A percentile compares a stretch with the other conserved stretches of the same genome.
phyloP scores from a whole-genome alignment of 2,329 filamentous ascomycete species.

The Cordyceps pruinosa region DNA sequence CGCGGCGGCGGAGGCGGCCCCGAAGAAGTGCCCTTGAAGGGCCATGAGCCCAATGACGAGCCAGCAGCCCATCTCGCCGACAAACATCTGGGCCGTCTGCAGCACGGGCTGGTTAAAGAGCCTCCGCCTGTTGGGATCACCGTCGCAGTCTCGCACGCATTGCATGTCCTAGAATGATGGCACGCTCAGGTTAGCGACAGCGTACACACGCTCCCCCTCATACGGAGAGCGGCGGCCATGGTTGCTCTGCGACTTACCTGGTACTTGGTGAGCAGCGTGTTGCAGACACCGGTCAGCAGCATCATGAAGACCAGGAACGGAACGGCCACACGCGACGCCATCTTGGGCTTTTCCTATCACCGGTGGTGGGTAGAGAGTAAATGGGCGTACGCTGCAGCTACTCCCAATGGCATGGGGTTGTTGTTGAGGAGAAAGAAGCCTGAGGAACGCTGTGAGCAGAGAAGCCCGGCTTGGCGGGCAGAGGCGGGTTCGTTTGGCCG shows the following conservation, averaged over 20 bases:
- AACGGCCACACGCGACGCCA: constrained; percentile 66
- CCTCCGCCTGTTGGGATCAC: constrained; percentile 54
- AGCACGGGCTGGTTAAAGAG: constrained; percentile 93
- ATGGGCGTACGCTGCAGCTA: neutral
- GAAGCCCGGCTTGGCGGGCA: neutral
- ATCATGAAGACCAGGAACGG: constrained; percentile 92
- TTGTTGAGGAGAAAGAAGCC: neutral
- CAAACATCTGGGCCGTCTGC: constrained; percentile 96
- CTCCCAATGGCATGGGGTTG: neutral
- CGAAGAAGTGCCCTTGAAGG: constrained; percentile 54
- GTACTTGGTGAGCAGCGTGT: constrained; percentile 94
- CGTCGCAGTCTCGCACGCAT: constrained; percentile 84
- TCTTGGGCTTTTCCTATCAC: constrained; percentile 27
- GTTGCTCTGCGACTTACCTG: constrained; percentile 50
- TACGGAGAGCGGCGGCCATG: constrained; percentile 17
- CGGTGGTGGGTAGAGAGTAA: neutral
- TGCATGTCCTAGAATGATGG: constrained; percentile 70
- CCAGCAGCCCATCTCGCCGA: constrained; percentile 95
- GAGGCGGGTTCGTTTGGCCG: neutral
- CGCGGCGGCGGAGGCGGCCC: constrained; percentile 32
- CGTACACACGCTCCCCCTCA: neutral
- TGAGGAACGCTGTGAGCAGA: neutral
- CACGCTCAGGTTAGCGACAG: neutral
- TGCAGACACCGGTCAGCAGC: constrained; percentile 92
- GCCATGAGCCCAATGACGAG: constrained; percentile 69